phyloP scores from a whole-genome alignment of 163 green algal species.

The Scenedesmus sp. region DNA sequence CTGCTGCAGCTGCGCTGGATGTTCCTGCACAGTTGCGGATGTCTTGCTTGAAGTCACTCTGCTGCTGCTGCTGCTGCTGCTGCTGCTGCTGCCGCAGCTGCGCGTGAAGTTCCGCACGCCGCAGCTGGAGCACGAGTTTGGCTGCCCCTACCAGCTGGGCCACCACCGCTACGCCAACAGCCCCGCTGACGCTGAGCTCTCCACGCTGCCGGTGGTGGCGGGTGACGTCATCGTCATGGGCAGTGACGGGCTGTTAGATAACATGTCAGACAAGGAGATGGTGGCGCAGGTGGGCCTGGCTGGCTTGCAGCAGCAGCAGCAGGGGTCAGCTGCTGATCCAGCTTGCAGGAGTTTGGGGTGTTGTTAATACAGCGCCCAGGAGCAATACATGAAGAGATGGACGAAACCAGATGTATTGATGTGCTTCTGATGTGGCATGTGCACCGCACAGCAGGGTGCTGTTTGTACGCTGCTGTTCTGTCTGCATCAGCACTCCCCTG shows the following conservation, averaged over 20 bases:
- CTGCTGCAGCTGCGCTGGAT: too few species aligned
- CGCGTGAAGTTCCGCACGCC: slow-evolving; percentile 76
- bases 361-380: too few species aligned
- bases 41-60: neutral
- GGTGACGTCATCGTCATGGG: slow-evolving; percentile 90
- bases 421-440: too few species aligned
- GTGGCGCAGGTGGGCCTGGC: slow-evolving; percentile 50
- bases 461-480: too few species aligned
- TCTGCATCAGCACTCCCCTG: too few species aligned
- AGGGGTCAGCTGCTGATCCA: too few species aligned
- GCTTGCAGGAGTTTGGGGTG: too few species aligned
- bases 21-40: neutral
- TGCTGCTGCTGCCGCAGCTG: slow-evolving; percentile 35
- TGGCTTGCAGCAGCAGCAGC: too few species aligned
- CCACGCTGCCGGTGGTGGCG: slow-evolving; percentile 71
- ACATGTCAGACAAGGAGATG: slow-evolving; percentile 83
- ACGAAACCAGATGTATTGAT: too few species aligned
- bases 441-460: too few species aligned
- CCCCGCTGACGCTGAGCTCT: slow-evolving; percentile 80
- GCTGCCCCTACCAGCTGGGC: slow-evolving; percentile 91
- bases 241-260: slow-evolving; percentile 93
- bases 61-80: neutral
- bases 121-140: slow-evolving; percentile 96
- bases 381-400: too few species aligned
- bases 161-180: slow-evolving; percentile 79